Conservation (phyloP, 495 filamentous ascomycete genomes). For the Chaetomium cochliodes region DNA sequence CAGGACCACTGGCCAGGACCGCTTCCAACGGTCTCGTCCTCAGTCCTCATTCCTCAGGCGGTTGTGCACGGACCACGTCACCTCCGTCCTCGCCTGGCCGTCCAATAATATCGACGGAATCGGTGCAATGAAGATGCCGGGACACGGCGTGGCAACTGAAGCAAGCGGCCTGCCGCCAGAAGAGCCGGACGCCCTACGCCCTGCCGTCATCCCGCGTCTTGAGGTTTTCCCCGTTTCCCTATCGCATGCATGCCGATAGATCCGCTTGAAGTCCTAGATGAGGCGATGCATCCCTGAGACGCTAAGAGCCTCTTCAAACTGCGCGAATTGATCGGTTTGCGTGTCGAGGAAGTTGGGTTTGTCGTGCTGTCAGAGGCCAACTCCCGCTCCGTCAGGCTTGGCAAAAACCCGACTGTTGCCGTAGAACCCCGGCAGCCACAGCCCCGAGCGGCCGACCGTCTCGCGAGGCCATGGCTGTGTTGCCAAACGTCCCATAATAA, state of each 20-base stretch:
- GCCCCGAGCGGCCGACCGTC: conserved; percentile 22
- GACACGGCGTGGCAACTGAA: conserved; percentile 1
- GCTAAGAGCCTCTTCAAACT: not conserved
- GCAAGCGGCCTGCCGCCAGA: conserved; percentile 5
- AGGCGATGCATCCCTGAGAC: not conserved
- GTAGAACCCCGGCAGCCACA: conserved; percentile 14
- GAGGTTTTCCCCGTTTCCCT: not conserved
- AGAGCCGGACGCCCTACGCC: conserved; percentile 2
- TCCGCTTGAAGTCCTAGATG: not conserved
- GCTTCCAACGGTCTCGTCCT: conserved; percentile 11
- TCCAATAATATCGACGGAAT: not conserved
- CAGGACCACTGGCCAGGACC: conserved; percentile 18
- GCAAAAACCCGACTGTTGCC: not conserved
- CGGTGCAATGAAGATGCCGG: not conserved
- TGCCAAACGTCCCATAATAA: conserved; percentile 18
- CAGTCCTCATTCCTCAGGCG: conserved; percentile 3
- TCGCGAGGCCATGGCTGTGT: conserved; percentile 24
- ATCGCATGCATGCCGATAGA: not conserved
- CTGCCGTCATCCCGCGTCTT: conserved; percentile 19
- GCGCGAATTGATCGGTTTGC: not conserved
- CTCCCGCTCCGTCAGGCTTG: not conserved
- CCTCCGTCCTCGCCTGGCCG: not conserved
- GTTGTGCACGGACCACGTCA: conserved; percentile 17
- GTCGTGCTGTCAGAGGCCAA: not conserved
- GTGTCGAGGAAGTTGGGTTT: not conserved